Evolutionary conservation across 352 stramenopile genomes (phyloP).

Genomic region (Aphanomyces cochlioides): DNA sequence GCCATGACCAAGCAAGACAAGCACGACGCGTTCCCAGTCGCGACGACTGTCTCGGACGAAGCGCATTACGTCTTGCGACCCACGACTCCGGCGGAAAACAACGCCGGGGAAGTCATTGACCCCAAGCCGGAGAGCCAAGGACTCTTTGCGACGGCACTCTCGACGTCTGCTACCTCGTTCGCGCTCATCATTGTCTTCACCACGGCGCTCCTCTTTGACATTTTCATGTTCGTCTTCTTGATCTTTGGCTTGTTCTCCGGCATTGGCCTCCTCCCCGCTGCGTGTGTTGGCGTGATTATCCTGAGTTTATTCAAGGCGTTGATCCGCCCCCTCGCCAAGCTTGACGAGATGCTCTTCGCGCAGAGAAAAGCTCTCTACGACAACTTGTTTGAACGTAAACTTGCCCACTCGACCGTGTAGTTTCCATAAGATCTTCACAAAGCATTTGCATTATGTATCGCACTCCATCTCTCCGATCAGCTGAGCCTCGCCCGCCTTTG

Average conservation of each 20-base stretch:
- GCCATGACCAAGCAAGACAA: no score
- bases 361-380: conserved; percentile 22
- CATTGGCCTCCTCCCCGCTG: conserved; percentile 51
- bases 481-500: no score
- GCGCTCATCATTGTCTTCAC: neutral
- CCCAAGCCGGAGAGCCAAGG: no score
- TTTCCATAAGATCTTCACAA: no score
- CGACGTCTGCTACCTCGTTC: neutral
- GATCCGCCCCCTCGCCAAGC: conserved; percentile 46
- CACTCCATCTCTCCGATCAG: no score
- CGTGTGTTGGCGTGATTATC: conserved; percentile 60
- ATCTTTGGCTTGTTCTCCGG: conserved; percentile 41
- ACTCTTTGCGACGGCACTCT: neutral
- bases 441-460: no score
- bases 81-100: no score
- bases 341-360: conserved; percentile 52
- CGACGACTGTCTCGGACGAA: no score
- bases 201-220: conserved; percentile 37
- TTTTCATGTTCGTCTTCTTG: conserved; percentile 47
- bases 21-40: no score
- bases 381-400: conserved; percentile 1
- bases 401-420: neutral
- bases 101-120: no score
- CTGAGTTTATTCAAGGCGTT: conserved; percentile 51
- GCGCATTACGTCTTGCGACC: no score